Evolutionary conservation across 2,329 filamentous ascomycete genomes (phyloP), one percentile per base, ranked within the genome.

Genomic region (Talaromyces sp.): DNA sequence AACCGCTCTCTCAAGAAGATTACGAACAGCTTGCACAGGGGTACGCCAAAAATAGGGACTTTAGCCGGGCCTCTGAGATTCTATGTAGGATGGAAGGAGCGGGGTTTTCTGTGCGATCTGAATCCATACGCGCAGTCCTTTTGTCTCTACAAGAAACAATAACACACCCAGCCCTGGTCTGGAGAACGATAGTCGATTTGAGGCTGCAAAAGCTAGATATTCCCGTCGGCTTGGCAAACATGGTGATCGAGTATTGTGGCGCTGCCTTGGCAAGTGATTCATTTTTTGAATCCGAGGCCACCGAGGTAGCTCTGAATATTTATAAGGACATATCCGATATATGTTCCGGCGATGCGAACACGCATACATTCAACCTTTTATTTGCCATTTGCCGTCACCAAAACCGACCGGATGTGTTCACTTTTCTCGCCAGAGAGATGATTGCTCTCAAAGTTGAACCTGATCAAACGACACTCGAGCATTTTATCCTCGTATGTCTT

Each of bases 21-120:
- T 96, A 95, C 74, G 91, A 96, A 72, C 82, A 88, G 29, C 81
- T 97, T 29, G 78, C 93, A 7, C 86, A 90, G 60, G 83, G 89
- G 4, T 91, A 96, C 69, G 79, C 86, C 11, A 73, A 73, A 17
- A 77, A 78, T 3, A 79, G 81, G 1, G 86, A 95, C 64, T 69
- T 93, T 8, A 75, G 78, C 26, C 84, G 86, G 27, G 89, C 89
- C 0, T 80, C 96, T 38, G 83, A 84, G 46, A 81, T 89, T 1
- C 79, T 96, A 17, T 85, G 84, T 65, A 87, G 91, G 70, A 95
- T 96, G 88, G 77, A 84, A 24, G 81, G 84, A 62, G 84, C 86
- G 19, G 85, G 86, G 5, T 71, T 88, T 5, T 71, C 81, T 43
- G 80, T 86, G 3, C 82, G 84, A 35, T 70, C 80, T 4, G 82